Evolutionary conservation across 345 rosid genomes (phyloP).

Genomic region (Lepidium africanum): DNA sequence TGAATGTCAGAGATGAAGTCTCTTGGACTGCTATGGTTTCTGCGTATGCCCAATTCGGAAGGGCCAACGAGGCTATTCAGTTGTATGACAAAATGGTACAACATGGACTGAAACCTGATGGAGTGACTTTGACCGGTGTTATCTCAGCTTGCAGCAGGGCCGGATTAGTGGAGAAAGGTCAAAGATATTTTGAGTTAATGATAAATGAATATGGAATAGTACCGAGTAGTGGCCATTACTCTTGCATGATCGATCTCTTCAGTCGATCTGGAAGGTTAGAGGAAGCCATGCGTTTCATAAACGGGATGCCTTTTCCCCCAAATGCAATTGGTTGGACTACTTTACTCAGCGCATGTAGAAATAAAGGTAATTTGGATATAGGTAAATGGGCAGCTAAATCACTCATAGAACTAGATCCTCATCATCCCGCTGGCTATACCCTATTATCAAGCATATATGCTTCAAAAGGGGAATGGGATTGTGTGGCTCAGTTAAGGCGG

Average conservation of each 20-base stretch:
- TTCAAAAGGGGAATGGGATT: slow-evolving; percentile 57
- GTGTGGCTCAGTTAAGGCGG: slow-evolving; percentile 54
- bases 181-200: slow-evolving; percentile 60
- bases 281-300: slow-evolving; percentile 67
- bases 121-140: slow-evolving; percentile 77
- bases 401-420: slow-evolving; percentile 67
- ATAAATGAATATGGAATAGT: slow-evolving; percentile 44
- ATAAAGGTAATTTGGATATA: slow-evolving; percentile 53
- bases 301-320: slow-evolving; percentile 66
- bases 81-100: slow-evolving; percentile 70
- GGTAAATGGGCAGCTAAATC: slow-evolving; percentile 86
- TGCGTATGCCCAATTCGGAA: slow-evolving; percentile 81
- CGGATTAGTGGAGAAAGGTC: slow-evolving; percentile 78
- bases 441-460: slow-evolving; percentile 76
- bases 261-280: slow-evolving; percentile 83
- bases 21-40: slow-evolving; percentile 94
- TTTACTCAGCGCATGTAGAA: slow-evolving; percentile 80
- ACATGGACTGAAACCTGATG: slow-evolving; percentile 72
- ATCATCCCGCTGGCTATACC: slow-evolving; percentile 72
- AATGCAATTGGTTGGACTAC: slow-evolving; percentile 87
- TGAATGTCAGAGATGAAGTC: slow-evolving; percentile 68
- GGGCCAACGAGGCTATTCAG: slow-evolving; percentile 62
- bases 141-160: slow-evolving; percentile 94
- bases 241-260: slow-evolving; percentile 91
- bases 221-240: slow-evolving; percentile 61